Evolutionary conservation across 768 basidiomycete genomes (phyloP), one percentile per base, ranked within the genome.

Genomic region (Podaxis sp.): DNA sequence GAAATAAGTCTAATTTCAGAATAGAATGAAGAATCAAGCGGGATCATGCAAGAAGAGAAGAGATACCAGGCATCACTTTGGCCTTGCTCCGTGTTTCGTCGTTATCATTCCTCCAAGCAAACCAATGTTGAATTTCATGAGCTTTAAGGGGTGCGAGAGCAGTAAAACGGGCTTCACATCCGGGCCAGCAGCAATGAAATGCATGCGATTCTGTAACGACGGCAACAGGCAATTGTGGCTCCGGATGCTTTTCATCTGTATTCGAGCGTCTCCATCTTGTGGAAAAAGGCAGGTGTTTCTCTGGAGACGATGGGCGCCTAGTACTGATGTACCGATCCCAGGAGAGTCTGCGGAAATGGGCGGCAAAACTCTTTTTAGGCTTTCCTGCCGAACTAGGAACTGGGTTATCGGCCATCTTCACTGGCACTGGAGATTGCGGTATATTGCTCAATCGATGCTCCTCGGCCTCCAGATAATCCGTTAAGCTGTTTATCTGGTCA

Each of bases 51-150:
- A 40, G 11, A 15, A 60, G 36, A 24, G 58, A 60, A 15, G 48
- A 37, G n/a, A 60, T 51, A 12, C 33, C 17, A 38, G 58, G 58
- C 49, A 60, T 60, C 5, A 17, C 13, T 10, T 1, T 24, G n/a
- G 36, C 20, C 6, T 15, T 12, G 49, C 20, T 24, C 17, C 38
- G 33, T 4, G 28, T 22, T 10, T 24, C 24, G 8, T 52, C 17
- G 20, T 51, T 44, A 17, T 40, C 26, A 12, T 7, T n/a, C 20
- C 22, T 36, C 46, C 37, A 60, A 28, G 49, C 11, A 2, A 20
- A 13, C 58, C 58, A 60, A 24, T 60, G 58, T 28, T 51, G 48
- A 13, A 24, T 17, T 3, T 60, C 22, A n/a, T 60, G 58, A 37
- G 58, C 49, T 51, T 24, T 22, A 37, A 28, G 49, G 15, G 49